Evolutionary conservation across 1,284 basidiomycete species (phyloP), one percentile per base, ranked within the genome.

Genomic region (Pyrrhoderma lamaoense): DNA sequence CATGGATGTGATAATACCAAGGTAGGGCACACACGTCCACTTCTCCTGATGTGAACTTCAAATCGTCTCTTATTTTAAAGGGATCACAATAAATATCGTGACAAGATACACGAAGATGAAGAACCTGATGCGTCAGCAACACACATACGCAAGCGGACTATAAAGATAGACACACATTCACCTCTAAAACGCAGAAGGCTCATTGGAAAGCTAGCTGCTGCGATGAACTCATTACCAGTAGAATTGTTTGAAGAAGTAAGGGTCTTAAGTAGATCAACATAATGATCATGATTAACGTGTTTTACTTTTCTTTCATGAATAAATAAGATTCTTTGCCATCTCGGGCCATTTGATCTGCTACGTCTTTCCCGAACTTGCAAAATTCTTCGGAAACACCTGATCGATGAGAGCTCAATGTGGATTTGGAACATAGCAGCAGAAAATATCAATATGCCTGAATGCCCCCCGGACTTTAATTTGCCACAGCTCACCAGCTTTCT

Each of bases 241-340:
- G 50, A 52, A 11, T n/a, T 52, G n/a, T 52, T 52, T 35, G 16
- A 37, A 35, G 43, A 52, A 25, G 49, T 51, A 45, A 49, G 47
- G 13, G 16, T n/a, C 9, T 11, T 14, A 5, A 13, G 27, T 22
- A 16, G 16, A 14, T 48, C 11, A n/a, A 18, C 16, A 2, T 4
- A 8, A 2, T 25, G 19, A n/a, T 25, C 25, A n/a, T 16, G 13
- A 4, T 2, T 40, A 8, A 34, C 11, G 11, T 39, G 13, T 2
- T 42, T 3, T n/a, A 19, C 22, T 14, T 14, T 13, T 16, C 8
- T 34, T 46, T 19, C n/a, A n/a, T n/a, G n/a, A 7, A 22, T 18
- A 11, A 31, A n/a, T n/a, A 31, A 51, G 49, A 38, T 52, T 39
- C 8, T 45, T 13, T 8, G n/a, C n/a, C 11, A 46, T 38, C 19